Base-by-base conservation (phyloP, 1,284 basidiomycete genomes). In the Porogramme epimiltina region DNA sequence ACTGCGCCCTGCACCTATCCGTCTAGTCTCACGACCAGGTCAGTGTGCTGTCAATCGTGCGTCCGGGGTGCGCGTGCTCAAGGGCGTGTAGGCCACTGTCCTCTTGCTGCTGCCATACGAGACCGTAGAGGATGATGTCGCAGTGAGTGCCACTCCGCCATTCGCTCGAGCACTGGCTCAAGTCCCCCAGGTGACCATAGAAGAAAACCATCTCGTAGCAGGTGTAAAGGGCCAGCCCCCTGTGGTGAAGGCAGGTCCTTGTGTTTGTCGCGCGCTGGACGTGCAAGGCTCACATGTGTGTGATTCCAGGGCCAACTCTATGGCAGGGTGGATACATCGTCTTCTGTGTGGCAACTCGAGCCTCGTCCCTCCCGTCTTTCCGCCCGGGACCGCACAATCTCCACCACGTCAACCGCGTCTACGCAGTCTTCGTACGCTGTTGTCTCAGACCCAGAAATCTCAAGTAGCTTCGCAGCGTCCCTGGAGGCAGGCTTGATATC, bases 381-480 rank as follows among this genome's bases (percentile, higher is more conserved):
- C 0, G 71, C 75, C 15, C 74, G 89, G 60, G 85, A 85, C 54
- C 82, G 88, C 20, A 89, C 88, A 0, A 82, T 81, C 2, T 91
- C 89, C 18, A 84, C 85, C 3, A 75, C 83, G 4, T 90, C 88
- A 2, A 87, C 87, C 4, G 70, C 82, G 0, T 91, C 88, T 6
- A 86, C 85, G 0, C 86, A 82, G 36, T 91, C 89, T 9, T 91
- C 88, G 0, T 91, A 84, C 59, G 88, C 89, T 2, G 76, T 89
- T 49, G 74, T 91, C 3, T 89, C 89, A 11, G 89, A 91, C 56
- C 82, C 81, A 2, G 88, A 91, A 57, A 85, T 90, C 46, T 87
- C 87, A 5, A 90, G 86, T 68, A 87, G 84, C 65, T 89, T 91
- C 58, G 85, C 86, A 2, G 87, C 85, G 6, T 91, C 89, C 19